Conservation (phyloP, 2,329 filamentous ascomycete genomes). For the Metarhizium anisopliae region DNA sequence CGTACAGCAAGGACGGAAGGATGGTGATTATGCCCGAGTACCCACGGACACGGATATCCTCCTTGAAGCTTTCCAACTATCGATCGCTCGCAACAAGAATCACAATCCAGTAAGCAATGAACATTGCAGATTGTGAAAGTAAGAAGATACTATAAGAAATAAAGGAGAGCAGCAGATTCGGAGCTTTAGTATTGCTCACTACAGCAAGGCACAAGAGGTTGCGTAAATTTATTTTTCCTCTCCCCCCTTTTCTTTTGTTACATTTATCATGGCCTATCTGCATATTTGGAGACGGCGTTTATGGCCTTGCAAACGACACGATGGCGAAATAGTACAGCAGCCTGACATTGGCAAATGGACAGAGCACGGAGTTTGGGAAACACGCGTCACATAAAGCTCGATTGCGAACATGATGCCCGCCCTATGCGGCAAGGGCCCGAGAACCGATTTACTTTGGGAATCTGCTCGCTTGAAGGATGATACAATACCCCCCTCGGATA, state of each 20-base stretch:
- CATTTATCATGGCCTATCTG: background rate
- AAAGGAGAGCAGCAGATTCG: background rate
- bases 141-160: background rate
- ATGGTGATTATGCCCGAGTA: conserved; percentile 48
- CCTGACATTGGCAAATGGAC: background rate
- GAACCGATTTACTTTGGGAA: conserved; percentile 1
- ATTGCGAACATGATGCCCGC: background rate
- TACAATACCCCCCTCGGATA: background rate
- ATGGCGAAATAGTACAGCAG: background rate
- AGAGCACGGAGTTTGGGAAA: background rate
- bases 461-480: background rate
- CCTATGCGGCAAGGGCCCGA: background rate
- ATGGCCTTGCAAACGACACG: background rate
- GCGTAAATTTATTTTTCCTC: no score
- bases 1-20: conserved; percentile 49
- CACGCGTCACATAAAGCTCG: background rate
- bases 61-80: conserved; percentile 50
- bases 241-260: background rate
- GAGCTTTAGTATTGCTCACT: background rate
- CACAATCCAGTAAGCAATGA: conserved; percentile 21
- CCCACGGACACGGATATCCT: conserved; percentile 41
- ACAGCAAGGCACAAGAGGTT: no score
- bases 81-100: conserved; percentile 35
- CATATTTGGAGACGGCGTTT: background rate
- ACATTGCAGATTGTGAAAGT: background rate